phyloP scores from a whole-genome alignment of 2,329 filamentous ascomycete genomes.

The Colletotrichum lini region DNA sequence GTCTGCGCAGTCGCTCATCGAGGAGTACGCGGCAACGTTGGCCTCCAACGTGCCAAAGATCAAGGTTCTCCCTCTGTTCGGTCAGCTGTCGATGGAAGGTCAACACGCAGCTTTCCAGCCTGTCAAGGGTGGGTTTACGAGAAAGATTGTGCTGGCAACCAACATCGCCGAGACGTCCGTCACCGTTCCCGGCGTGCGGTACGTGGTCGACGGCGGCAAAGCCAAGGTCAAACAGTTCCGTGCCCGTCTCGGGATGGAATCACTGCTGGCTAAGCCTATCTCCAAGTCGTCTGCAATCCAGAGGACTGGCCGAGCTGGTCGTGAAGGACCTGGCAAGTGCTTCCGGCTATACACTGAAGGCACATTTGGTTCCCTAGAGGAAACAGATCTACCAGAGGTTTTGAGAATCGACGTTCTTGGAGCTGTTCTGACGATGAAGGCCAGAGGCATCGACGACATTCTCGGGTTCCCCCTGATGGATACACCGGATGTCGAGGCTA shows the following conservation, averaged over 20 bases:
- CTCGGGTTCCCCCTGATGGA: constrained; percentile 89
- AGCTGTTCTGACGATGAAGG: constrained; percentile 93
- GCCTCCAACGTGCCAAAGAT: constrained; percentile 81
- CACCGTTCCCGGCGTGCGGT: constrained; percentile 92
- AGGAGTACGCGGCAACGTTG: constrained; percentile 82
- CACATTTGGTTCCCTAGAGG: constrained; percentile 78
- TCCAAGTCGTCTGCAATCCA: constrained; percentile 95
- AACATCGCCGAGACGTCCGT: constrained; percentile 99
- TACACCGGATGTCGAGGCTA: constrained; percentile 80
- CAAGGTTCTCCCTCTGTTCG: constrained; percentile 85
- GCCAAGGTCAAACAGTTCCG: constrained; percentile 95
- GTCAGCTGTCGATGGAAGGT: constrained; percentile 87
- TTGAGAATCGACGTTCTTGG: constrained; percentile 89
- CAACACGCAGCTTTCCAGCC: constrained; percentile 91
- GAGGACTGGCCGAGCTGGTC: constrained; percentile 89
- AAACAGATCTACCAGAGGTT: constrained; percentile 89
- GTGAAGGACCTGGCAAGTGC: constrained; percentile 92
- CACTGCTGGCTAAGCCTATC: constrained; percentile 89
- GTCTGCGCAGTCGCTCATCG: constrained; percentile 81
- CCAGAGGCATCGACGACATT: constrained; percentile 86
- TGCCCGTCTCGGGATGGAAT: constrained; percentile 87
- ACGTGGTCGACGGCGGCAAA: constrained; percentile 93
- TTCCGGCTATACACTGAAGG: constrained; percentile 89
- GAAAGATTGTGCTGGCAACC: constrained; percentile 92
- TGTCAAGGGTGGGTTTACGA: constrained; percentile 77